Base-by-base conservation (phyloP, 83 land plant species). In the Thuja plicata region DNA sequence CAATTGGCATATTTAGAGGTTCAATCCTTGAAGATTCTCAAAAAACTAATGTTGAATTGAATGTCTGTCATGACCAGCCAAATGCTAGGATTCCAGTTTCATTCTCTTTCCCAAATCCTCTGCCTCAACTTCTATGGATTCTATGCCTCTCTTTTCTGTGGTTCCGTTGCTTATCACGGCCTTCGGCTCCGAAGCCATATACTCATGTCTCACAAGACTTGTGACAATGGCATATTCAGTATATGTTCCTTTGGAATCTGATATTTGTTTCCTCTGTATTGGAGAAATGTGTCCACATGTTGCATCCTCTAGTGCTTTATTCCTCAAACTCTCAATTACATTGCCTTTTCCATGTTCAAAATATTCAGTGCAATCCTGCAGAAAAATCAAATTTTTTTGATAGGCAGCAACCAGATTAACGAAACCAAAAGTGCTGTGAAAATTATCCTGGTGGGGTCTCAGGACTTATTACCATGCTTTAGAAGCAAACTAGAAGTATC, bases 211-310 rank as follows among this genome's bases (percentile, higher is more conserved):
- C 24, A 90, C 66, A 15, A 96, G 62, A 38, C 94, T 91, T 55
- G 96, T 97, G 30, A 92, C 94, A 35, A 97, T 87, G 32, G 96
- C 97, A 90, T 90, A 89, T 3, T 88, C 90, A 5, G 87, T 88
- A 60, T 81, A 87, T 87, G 92, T 95, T 48, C 88, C 92, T 66
- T 79, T 89, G 19, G 94, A 91, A 24, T 88, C 52, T 54, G 80
- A 86, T 1, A 89, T 34, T 21, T 50, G 57, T 62, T 85, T 89
- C 90, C 84, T 89, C 89, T 92, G 92, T 21, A 97, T 73, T 8
- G 89, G 84, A 41, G 90, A 92, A 62, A 88, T 66, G 80, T 91
- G 93, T 8, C 97, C 99, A 89, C 94, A 93, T n/a, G 62, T 30
- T 41, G 88, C 89, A 82, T 95, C 96, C 86, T 90, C 90, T 15